Base-by-base conservation (phyloP, 345 rosid genomes). In the Citrus reticulata region DNA sequence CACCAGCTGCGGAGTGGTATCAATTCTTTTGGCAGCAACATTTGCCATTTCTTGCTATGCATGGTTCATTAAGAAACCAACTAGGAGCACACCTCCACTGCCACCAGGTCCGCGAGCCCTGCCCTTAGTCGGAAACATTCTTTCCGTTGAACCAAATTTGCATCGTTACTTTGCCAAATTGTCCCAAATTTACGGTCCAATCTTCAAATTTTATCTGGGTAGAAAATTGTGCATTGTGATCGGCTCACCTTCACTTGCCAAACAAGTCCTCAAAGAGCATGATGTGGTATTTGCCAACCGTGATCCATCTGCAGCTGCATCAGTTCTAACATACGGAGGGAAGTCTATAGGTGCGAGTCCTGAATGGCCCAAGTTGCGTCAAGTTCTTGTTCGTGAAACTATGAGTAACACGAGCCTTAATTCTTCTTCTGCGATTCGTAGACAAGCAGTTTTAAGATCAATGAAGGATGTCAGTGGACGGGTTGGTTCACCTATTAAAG, bases 401-500 rank as follows among this genome's bases (percentile, higher is more conserved):
- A 72, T 86, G 64, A 84, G 88, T 80, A 81, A 64, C 49, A 40
- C 73, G 9, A 79, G 51, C 68, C 73, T 90, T 40, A 83, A 87
- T 73, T 68, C 83, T 55, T 81, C 76, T 29, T 83, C 85, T 46
- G 51, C 66, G 1, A 83, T 86, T 22, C 77, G 88, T 8, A 27
- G 80, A 19, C 61, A 73, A 35, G 86, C 80, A 73, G 60, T 88
- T 55, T 11, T 82, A 4, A 39, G 77, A 58, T 81, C 75, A 69
- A 83, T 83, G 54, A 55, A 62, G 30, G 68, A 80, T n/a, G 54
- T 82, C 9, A 17, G 30, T 11, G 75, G 58, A 22, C 79, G 80
- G 79, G 64, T 46, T 9, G 63, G 93, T 55, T 73, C 74, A 32
- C 35, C 85, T 30, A 81, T 88, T 68, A 60, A 87, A 30, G 30